A percentile compares a stretch with the other conserved stretches of the same genome.
Evolutionary conservation across 2,329 filamentous ascomycete species (phyloP).

Genomic region (Botryotinia convoluta): DNA sequence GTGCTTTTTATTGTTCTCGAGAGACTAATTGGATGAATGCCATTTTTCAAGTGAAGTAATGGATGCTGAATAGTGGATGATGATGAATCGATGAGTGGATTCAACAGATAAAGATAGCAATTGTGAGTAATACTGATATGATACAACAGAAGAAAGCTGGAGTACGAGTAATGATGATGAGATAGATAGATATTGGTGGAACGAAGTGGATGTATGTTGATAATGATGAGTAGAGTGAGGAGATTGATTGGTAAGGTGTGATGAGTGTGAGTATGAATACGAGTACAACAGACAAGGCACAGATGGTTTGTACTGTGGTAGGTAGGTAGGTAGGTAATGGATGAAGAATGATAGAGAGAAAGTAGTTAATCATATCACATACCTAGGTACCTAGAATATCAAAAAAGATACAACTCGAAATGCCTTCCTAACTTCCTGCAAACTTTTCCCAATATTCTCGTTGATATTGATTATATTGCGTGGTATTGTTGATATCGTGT

Average conservation of each 20-base stretch:
- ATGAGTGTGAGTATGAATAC: neutral
- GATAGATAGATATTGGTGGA: neutral
- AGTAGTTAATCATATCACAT: neutral
- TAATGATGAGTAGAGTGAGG: neutral
- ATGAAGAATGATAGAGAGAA: neutral
- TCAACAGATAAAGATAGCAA: neutral
- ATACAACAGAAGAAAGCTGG: neutral
- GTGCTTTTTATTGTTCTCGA: neutral
- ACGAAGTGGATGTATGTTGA: neutral
- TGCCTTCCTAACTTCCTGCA: neutral
- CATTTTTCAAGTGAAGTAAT: neutral
- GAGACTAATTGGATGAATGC: neutral
- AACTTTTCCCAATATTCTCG: neutral
- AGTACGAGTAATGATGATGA: neutral
- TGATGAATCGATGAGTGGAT: neutral
- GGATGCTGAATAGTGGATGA: neutral
- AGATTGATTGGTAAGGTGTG: neutral
- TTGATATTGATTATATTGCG: neutral
- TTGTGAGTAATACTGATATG: conserved; percentile 4
- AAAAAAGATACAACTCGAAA: neutral
- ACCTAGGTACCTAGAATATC: neutral
- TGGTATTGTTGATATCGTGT: neutral
- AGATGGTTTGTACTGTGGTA: neutral
- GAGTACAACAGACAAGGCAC: conserved; percentile 6
- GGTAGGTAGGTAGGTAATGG: neutral